Conservation (phyloP, 257 asterid species). For the Anisodus acutangulus region DNA sequence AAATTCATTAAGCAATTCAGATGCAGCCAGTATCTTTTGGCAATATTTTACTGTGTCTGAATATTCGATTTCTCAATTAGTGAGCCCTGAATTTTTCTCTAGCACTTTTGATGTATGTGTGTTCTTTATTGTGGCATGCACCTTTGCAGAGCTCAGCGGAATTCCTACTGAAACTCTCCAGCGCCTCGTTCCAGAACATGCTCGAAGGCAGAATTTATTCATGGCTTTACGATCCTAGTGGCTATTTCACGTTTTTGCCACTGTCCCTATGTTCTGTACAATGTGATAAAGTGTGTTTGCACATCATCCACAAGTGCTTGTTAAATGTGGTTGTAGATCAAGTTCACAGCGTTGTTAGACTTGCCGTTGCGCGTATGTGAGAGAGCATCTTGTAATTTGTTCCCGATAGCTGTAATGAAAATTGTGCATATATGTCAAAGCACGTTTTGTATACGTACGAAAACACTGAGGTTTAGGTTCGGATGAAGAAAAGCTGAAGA, state of each 20-base stretch:
- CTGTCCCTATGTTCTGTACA: slow-evolving; percentile 30
- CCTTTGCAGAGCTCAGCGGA: slow-evolving; percentile 76
- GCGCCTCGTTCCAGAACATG: slow-evolving; percentile 95
- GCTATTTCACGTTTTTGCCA: slow-evolving; percentile 25
- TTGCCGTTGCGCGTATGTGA: neutral
- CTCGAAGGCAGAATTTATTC: slow-evolving; percentile 92
- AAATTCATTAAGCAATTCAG: neutral
- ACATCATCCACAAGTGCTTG: neutral
- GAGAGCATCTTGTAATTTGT: slow-evolving; percentile 26
- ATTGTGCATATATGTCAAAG: slow-evolving; percentile 24
- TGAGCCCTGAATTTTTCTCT: neutral
- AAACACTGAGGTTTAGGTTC: slow-evolving; percentile 24
- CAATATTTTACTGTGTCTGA: neutral
- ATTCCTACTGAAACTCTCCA: slow-evolving; percentile 76
- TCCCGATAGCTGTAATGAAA: neutral
- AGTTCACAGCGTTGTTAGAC: slow-evolving; percentile 4
- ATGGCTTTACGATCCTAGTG: slow-evolving; percentile 86
- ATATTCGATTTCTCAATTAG: neutral
- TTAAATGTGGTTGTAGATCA: slow-evolving; percentile 26
- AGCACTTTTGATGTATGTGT: neutral
- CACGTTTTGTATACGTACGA: slow-evolving; percentile 1
- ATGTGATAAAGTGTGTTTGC: slow-evolving; percentile 30
- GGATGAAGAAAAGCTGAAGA: slow-evolving; percentile 9
- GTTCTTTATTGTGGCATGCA: slow-evolving; percentile 9
- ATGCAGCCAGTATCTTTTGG: neutral